Base-by-base conservation (phyloP, 345 rosid genomes). In the Citrus hindsii region DNA sequence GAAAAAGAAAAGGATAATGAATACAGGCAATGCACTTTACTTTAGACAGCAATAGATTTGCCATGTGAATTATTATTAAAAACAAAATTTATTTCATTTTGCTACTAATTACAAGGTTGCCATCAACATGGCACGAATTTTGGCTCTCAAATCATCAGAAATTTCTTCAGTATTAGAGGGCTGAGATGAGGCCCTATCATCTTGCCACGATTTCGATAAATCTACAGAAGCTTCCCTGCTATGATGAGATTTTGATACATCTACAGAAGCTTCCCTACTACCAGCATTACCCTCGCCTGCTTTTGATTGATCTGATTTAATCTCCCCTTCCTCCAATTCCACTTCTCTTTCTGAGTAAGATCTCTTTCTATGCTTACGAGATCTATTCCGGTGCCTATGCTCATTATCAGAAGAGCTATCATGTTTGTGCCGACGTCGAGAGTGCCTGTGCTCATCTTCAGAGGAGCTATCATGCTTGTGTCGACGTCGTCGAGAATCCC, bases 121-220 rank as follows among this genome's bases (percentile, higher is more conserved):
- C 88, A 93, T 90, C 80, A 95, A 81, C 98, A 96, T 94, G 67
- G 99, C 99, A 73, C 97, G 92, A 67, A 96, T 89, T 88, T 94
- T 96, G 67, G 99, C 98, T 84, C 98, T 87, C 69, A 96, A 89
- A 24, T 94, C 98, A 65, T 92, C 88, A 5, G 95, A 80, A 42
- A 93, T 90, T 28, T 89, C 83, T 65, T 88, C 60, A 35, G 87
- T 61, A 40, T 88, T 87, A 3, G 84, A 64, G 0, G 88, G 87
- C 42, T 78, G 83, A 35, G 88, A 82, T 16, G 82, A 58, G 12
- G 83, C 77, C 65, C 83, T 81, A 21, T 48, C 72, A 16, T 81
- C 85, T 4, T 51, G 71, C 38, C 80, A 65, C 3, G 76, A 69
- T 74, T 66, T 84, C 38, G 87, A 76, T 35, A 78, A 37, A 48